Percentiles rank a stretch among this genome's conserved stretches.
Evolutionary conservation across 176 grass and related monocot genomes (phyloP).

Genomic region (Hyparrhenia diplandra): DNA sequence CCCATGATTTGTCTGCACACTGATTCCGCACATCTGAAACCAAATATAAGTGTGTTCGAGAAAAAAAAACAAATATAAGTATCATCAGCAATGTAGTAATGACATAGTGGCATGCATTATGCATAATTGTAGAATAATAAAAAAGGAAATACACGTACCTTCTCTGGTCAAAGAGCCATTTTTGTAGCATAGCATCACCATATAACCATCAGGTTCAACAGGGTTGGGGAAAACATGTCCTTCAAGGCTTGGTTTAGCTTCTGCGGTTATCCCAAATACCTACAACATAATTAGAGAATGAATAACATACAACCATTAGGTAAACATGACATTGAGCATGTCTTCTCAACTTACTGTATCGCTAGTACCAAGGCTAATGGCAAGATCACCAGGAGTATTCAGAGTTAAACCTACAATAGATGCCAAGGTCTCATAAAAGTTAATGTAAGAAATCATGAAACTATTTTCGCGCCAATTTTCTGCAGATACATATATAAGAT

Average conservation of each 20-base stretch:
- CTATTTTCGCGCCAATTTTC: too few relatives aligned
- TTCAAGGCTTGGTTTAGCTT: conserved; percentile 88
- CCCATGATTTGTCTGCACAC: conserved; percentile 76
- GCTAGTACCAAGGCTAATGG: conserved; percentile 74
- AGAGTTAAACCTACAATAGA: too few relatives aligned
- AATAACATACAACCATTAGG: background rate
- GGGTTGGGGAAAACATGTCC: conserved; percentile 97
- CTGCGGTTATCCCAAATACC: conserved; percentile 89
- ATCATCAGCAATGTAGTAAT: conserved; percentile 8
- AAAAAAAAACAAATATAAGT: conserved; percentile 33
- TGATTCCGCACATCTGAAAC: conserved; percentile 73
- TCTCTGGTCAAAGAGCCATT: conserved; percentile 97
- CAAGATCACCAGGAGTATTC: too few relatives aligned
- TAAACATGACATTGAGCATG: background rate
- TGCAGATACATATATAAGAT: background rate
- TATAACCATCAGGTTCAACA: conserved; percentile 84
- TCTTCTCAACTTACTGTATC: conserved; percentile 73
- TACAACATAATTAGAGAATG: conserved; percentile 18
- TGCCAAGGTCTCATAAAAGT: background rate
- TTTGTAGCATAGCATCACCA: conserved; percentile 98
- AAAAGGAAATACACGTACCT: conserved; percentile 35
- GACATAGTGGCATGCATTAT: background rate
- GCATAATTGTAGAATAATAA: background rate
- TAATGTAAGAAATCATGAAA: background rate
- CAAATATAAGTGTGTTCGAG: too few relatives aligned